These are phyloP conservation scores for Panicum miliaceum DNA, from an alignment of 176 grass and related monocot species.

Conservation along the genomic window DNA sequence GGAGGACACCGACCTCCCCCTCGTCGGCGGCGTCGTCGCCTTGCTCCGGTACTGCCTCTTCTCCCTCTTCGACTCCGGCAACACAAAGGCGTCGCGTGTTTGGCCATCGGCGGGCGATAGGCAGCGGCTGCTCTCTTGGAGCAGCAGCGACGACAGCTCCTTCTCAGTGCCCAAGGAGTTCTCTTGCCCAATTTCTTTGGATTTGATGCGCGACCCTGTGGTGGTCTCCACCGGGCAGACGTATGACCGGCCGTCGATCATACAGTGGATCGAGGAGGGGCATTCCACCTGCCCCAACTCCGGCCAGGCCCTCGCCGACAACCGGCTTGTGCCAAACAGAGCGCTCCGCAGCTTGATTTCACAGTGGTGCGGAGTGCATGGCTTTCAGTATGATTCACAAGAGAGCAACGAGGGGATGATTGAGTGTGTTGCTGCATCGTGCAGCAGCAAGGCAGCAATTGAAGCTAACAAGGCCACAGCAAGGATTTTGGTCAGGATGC, in stretches of 20 bases:
- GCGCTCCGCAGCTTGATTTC: constrained; percentile 84
- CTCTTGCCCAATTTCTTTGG: constrained; percentile 91
- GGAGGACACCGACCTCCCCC: constrained; percentile 71
- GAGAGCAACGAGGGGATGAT: constrained; percentile 66
- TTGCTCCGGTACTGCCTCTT: constrained; percentile 81
- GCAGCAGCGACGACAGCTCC: constrained; percentile 64
- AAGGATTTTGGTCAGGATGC: constrained; percentile 66
- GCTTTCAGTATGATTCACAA: constrained; percentile 70
- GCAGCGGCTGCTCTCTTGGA: constrained; percentile 60
- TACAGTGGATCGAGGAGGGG: constrained; percentile 94
- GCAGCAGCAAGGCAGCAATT: constrained; percentile 69
- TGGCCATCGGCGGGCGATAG: constrained; percentile 40
- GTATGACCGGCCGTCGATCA: constrained; percentile 84
- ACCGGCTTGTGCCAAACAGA: constrained; percentile 60
- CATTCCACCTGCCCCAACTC: constrained; percentile 94
- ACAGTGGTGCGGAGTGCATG: constrained; percentile 73
- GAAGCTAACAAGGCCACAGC: constrained; percentile 72
- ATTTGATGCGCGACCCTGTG: constrained; percentile 86
- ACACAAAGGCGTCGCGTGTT: constrained; percentile 28
- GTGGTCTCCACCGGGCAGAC: constrained; percentile 91
- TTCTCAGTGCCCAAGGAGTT: constrained; percentile 91
- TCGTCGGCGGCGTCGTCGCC: constrained; percentile 69
- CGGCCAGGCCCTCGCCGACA: constrained; percentile 61
- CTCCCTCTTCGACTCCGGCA: constrained; percentile 63
- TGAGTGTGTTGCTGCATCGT: constrained; percentile 59